phyloP scores from a whole-genome alignment of 768 basidiomycete species.

The Jaapia argillacea region DNA sequence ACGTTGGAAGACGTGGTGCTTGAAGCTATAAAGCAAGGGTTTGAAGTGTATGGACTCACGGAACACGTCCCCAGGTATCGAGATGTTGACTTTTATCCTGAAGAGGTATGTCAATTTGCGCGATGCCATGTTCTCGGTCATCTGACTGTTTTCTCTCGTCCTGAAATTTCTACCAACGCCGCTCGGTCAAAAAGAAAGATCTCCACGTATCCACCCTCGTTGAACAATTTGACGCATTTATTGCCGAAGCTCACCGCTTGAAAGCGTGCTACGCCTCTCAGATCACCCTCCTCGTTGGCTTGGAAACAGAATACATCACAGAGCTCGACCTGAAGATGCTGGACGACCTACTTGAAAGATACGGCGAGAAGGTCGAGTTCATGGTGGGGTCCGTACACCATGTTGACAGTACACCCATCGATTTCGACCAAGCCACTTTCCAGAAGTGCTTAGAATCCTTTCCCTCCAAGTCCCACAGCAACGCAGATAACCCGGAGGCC shows the following conservation, averaged over 20 bases:
- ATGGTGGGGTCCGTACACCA: conserved; percentile 93
- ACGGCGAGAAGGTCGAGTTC: conserved; percentile 61
- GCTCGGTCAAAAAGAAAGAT: too few species aligned
- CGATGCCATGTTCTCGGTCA: conserved; percentile 6
- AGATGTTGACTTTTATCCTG: conserved; percentile 77
- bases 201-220: conserved; percentile 41
- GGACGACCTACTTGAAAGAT: conserved; percentile 34
- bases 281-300: conserved; percentile 75
- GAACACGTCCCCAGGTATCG: conserved; percentile 94
- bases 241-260: conserved; percentile 73
- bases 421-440: conserved; percentile 77
- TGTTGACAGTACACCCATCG: conserved; percentile 80
- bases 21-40: conserved; percentile 72
- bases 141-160: conserved; percentile 4
- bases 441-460: conserved; percentile 40
- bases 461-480: conserved; percentile 12
- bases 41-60: conserved; percentile 76
- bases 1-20: conserved; percentile 71
- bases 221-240: conserved; percentile 61
- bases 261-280: conserved; percentile 47
- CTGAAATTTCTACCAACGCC: too few species aligned
- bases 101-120: conserved; percentile 57
- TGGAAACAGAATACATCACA: conserved; percentile 90
- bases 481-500: conserved; percentile 16
- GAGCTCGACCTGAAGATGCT: conserved; percentile 51